These are phyloP conservation scores for Paramecium octaurelia DNA, from an alignment of 73 alveolate species.

Conservation along the genomic window DNA sequence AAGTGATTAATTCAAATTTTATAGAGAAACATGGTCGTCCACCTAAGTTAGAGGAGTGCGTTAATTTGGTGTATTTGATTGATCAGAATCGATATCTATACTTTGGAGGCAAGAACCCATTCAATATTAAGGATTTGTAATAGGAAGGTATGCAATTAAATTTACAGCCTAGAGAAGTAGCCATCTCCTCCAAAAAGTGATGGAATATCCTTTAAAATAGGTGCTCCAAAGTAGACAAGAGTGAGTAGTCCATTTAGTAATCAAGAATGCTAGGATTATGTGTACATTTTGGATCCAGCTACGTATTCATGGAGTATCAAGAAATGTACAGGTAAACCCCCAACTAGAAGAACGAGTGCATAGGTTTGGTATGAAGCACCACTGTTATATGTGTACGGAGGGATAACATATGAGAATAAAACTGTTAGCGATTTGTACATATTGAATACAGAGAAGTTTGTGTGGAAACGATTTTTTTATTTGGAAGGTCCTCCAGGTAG, in stretches of 20 bases:
- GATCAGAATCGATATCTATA: conserved; percentile 53
- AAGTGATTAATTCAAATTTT: neutral
- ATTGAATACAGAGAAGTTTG: conserved; percentile 48
- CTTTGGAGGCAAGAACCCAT: conserved; percentile 42
- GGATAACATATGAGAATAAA: conserved; percentile 49
- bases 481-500: conserved; percentile 57
- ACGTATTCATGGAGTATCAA: conserved; percentile 43
- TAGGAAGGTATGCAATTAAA: conserved; percentile 13
- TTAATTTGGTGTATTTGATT: conserved; percentile 35
- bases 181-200: conserved; percentile 55
- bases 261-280: conserved; percentile 40
- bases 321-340: conserved; percentile 53
- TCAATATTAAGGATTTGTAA: conserved; percentile 28
- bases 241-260: conserved; percentile 43
- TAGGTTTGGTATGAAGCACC: conserved; percentile 62
- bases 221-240: conserved; percentile 2
- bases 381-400: conserved; percentile 55
- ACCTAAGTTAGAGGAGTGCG: conserved; percentile 61
- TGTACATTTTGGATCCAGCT: conserved; percentile 22
- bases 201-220: conserved; percentile 55
- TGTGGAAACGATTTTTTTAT: conserved; percentile 60
- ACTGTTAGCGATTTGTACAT: conserved; percentile 55
- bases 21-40: conserved; percentile 45
- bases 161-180: neutral
- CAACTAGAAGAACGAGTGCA: conserved; percentile 50